A percentile compares a stretch with the other conserved stretches of the same genome.
These are phyloP conservation scores for Venturia carpophila DNA, from an alignment of 2,329 filamentous ascomycete species.

Conservation along the genomic window DNA sequence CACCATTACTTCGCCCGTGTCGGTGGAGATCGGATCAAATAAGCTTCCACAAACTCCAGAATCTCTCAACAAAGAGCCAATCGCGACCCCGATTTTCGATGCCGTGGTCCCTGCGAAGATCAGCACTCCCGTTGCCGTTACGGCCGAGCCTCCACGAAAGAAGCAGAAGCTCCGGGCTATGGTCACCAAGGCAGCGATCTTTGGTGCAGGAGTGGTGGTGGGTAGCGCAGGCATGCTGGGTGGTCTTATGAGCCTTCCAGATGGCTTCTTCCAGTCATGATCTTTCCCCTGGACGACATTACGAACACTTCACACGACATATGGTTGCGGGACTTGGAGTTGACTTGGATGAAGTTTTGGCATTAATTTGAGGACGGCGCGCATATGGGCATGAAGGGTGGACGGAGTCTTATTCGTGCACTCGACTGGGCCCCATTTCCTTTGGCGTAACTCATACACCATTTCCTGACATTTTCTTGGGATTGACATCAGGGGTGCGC, in stretches of 20 bases:
- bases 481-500: not conserved
- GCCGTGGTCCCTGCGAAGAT: not conserved
- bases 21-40: too few species aligned
- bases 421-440: slow-evolving; percentile 1
- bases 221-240: slow-evolving; percentile 4
- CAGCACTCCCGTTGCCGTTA: not conserved
- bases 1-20: not conserved
- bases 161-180: not conserved
- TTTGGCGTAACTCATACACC: not conserved
- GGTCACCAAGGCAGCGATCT: not conserved
- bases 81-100: not conserved
- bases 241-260: slow-evolving; percentile 14
- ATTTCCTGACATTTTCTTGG: not conserved
- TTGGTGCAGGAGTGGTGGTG: slow-evolving; percentile 5
- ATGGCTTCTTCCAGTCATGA: slow-evolving; percentile 12
- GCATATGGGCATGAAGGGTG: not conserved
- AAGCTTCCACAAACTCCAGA: not conserved
- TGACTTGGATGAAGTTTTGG: not conserved
- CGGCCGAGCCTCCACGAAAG: not conserved
- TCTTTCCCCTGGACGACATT: not conserved
- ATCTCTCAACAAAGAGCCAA: not conserved
- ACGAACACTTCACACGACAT: slow-evolving; percentile 3
- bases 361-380: not conserved
- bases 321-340: not conserved
- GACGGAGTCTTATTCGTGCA: not conserved